Conservation (phyloP, 2,329 filamentous ascomycete species). For the Coniochaeta sp. region DNA sequence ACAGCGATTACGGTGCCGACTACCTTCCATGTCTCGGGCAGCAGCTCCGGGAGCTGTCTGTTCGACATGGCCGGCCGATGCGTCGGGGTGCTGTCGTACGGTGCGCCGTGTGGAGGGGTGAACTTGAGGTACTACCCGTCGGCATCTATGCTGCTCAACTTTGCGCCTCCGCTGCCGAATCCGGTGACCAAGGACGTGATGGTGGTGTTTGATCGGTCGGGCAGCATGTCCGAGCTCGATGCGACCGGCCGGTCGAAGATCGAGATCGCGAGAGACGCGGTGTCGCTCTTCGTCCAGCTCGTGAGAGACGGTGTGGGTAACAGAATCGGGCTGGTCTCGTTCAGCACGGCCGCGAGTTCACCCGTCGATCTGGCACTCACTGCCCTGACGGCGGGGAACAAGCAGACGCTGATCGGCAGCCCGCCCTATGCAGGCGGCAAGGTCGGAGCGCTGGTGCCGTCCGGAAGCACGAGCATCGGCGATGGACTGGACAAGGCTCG, state of each 20-base stretch:
- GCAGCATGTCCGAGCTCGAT: neutral
- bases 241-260: neutral
- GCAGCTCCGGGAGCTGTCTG: neutral
- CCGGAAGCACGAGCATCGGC: neutral
- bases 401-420: neutral
- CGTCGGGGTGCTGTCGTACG: neutral
- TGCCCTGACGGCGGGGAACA: neutral
- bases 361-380: neutral
- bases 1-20: neutral
- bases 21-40: neutral
- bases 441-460: neutral
- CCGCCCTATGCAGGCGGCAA: neutral
- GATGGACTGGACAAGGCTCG: neutral
- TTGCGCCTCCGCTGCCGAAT: neutral
- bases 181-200: neutral
- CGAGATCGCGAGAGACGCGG: neutral
- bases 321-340: neutral
- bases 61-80: neutral
- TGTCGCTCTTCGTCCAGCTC: neutral
- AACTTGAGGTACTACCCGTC: neutral
- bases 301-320: neutral
- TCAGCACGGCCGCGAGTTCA: neutral
- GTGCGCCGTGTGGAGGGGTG: neutral
- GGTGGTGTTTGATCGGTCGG: neutral
- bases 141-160: neutral